Evolutionary conservation across 306 rosid genomes (phyloP).

Genomic region (Betula pendula): DNA sequence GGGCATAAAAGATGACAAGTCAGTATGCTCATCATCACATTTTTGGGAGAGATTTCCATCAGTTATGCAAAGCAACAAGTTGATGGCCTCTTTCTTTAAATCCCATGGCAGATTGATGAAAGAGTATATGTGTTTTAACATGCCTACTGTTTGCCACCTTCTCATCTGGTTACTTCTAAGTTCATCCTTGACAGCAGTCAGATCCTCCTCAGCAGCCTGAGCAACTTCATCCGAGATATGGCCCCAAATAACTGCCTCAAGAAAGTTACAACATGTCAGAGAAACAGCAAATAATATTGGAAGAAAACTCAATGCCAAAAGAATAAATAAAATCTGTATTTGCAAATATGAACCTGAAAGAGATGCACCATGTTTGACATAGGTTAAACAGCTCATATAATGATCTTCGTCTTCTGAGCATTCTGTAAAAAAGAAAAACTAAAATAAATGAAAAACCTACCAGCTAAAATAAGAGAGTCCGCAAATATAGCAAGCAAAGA

Average conservation of each 20-base stretch:
- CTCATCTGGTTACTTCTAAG: conserved; percentile 53
- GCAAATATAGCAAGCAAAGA: conserved; percentile 12
- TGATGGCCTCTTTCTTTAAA: conserved; percentile 60
- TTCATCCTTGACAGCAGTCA: conserved; percentile 52
- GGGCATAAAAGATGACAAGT: conserved; percentile 57
- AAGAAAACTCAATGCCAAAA: background rate
- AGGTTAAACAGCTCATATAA: conserved; percentile 48
- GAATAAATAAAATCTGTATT: conserved; percentile 13
- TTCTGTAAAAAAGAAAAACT: conserved; percentile 9
- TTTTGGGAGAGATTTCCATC: conserved; percentile 39
- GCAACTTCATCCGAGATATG: conserved; percentile 55
- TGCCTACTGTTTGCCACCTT: conserved; percentile 92
- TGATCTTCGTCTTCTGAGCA: conserved; percentile 62
- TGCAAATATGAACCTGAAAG: conserved; percentile 69
- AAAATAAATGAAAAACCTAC: conserved; percentile 13
- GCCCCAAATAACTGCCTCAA: conserved; percentile 75
- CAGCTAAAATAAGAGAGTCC: conserved; percentile 18
- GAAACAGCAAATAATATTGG: conserved; percentile 16
- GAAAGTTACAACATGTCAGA: conserved; percentile 27
- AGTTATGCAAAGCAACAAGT: conserved; percentile 68
- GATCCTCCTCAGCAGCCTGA: conserved; percentile 52
- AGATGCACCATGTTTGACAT: conserved; percentile 72
- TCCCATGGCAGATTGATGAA: conserved; percentile 69
- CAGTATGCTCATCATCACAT: conserved; percentile 34
- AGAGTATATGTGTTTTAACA: conserved; percentile 61